phyloP scores from a whole-genome alignment of 345 rosid species.

The Gossypioides kirkii region DNA sequence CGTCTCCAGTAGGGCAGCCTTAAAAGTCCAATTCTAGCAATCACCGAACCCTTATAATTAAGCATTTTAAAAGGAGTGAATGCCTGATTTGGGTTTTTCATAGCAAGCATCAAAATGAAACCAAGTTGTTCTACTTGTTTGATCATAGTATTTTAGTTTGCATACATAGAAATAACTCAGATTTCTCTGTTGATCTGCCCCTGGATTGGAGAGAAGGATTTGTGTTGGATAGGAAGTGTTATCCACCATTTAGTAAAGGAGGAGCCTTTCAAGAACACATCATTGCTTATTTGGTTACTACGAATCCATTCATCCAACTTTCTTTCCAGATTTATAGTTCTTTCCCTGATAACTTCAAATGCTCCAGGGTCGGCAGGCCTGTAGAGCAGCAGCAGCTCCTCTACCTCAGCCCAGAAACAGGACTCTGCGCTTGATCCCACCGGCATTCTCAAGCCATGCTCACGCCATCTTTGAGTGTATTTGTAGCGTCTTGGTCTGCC shows the following conservation, averaged over 20 bases:
- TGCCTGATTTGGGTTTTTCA: not conserved
- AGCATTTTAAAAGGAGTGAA: no score
- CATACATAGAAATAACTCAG: no score
- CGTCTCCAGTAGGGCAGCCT: not conserved
- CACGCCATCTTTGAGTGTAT: slow-evolving; percentile 7
- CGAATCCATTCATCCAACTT: not conserved
- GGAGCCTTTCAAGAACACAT: slow-evolving; percentile 1
- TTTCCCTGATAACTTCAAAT: not conserved
- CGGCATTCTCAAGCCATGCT: not conserved
- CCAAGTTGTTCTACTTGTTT: not conserved
- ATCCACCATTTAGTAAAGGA: not conserved
- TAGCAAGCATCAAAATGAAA: not conserved
- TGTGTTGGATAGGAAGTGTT: not conserved
- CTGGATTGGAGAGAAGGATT: not conserved
- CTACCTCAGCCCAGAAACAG: not conserved
- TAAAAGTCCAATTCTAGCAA: no score
- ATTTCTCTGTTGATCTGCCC: not conserved
- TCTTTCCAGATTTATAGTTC: not conserved
- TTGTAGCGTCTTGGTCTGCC: not conserved
- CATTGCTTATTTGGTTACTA: not conserved
- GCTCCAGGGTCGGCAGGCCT: not conserved
- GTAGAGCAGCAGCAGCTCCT: not conserved
- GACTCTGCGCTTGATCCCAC: not conserved
- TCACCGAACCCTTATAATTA: no score
- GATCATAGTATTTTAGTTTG: no score